Conservation (phyloP, 2,329 filamentous ascomycete species). For the Pseudogymnoascus sp. region DNA sequence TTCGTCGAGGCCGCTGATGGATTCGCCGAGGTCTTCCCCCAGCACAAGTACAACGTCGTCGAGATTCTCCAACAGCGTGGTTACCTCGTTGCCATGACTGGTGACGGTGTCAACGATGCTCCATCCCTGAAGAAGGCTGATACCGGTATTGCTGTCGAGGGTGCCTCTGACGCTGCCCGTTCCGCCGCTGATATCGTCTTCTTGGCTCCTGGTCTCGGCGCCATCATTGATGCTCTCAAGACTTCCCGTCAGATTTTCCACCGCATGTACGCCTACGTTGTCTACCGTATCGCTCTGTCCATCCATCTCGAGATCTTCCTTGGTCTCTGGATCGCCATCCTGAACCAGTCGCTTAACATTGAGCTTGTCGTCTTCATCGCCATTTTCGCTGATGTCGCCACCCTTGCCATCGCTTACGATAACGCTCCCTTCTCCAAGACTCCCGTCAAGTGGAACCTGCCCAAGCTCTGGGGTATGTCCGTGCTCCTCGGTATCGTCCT, state of each 20-base stretch:
- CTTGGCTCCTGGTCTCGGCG: slow-evolving; percentile 80
- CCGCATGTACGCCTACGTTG: slow-evolving; percentile 93
- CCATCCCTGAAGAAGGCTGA: slow-evolving; percentile 93
- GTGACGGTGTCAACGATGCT: slow-evolving; percentile 91
- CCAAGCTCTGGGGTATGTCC: slow-evolving; percentile 90
- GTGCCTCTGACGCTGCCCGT: slow-evolving; percentile 81
- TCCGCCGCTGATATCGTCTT: slow-evolving; percentile 92
- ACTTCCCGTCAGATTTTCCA: slow-evolving; percentile 93
- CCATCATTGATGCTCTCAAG: slow-evolving; percentile 88
- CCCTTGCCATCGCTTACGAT: slow-evolving; percentile 86
- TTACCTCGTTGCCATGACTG: slow-evolving; percentile 91
- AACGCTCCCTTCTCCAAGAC: slow-evolving; percentile 79
- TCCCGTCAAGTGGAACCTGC: slow-evolving; percentile 91
- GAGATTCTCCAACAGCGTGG: slow-evolving; percentile 90
- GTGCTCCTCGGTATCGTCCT: slow-evolving; percentile 74
- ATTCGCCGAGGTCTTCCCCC: slow-evolving; percentile 89
- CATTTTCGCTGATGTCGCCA: slow-evolving; percentile 89
- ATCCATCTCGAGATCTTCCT: slow-evolving; percentile 88
- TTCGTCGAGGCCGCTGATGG: slow-evolving; percentile 93
- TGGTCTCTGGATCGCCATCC: slow-evolving; percentile 81
- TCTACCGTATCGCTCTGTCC: slow-evolving; percentile 88
- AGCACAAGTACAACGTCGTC: slow-evolving; percentile 92
- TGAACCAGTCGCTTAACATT: slow-evolving; percentile 77
- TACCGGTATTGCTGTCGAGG: slow-evolving; percentile 90
- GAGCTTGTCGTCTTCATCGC: slow-evolving; percentile 88